Percentiles rank a stretch among this genome's conserved stretches.
These are phyloP conservation scores for Exophiala sp. DNA, from an alignment of 2,329 filamentous ascomycete genomes.

Conservation along the genomic window DNA sequence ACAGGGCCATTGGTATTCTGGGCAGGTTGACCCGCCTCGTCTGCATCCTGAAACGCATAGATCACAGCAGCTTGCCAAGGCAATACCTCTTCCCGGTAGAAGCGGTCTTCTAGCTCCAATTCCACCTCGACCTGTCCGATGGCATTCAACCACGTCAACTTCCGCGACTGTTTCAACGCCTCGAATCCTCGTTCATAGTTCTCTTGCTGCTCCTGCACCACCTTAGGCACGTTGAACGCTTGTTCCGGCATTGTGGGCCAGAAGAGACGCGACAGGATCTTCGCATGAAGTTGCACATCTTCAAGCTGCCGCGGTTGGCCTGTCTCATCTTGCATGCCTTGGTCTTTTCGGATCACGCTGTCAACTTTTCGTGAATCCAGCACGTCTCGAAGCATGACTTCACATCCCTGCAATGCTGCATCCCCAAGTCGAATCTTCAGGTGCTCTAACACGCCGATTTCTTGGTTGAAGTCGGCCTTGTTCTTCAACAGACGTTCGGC, in stretches of 20 bases:
- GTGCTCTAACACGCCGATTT: constrained; percentile 74
- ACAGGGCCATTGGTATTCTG: constrained; percentile 25
- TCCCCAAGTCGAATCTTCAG: constrained; percentile 87
- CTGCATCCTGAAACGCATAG: constrained; percentile 63
- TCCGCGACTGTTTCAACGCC: constrained; percentile 71
- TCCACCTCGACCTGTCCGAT: constrained; percentile 74
- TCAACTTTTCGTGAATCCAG: constrained; percentile 75
- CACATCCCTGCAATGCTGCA: constrained; percentile 77
- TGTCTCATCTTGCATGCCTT: constrained; percentile 34
- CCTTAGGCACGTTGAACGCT: constrained; percentile 42
- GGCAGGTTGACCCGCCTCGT: constrained; percentile 19
- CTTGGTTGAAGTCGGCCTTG: constrained; percentile 67
- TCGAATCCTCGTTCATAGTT: constrained; percentile 72
- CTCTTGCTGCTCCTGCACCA: constrained; percentile 54
- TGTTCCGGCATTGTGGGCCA: constrained; percentile 73
- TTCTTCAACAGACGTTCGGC: constrained; percentile 67
- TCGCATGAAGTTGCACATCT: constrained; percentile 58
- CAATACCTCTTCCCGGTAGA: constrained; percentile 62
- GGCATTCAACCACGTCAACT: constrained; percentile 80
- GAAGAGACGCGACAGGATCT: constrained; percentile 86
- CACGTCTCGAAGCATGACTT: constrained; percentile 95
- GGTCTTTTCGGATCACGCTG: constrained; percentile 54
- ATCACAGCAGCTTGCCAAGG: constrained; percentile 84
- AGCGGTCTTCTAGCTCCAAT: constrained; percentile 75
- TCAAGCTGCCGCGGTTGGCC: constrained; percentile 6